Evolutionary conservation across 345 rosid species (phyloP).

Genomic region (Xanthoceras sorbifolium): DNA sequence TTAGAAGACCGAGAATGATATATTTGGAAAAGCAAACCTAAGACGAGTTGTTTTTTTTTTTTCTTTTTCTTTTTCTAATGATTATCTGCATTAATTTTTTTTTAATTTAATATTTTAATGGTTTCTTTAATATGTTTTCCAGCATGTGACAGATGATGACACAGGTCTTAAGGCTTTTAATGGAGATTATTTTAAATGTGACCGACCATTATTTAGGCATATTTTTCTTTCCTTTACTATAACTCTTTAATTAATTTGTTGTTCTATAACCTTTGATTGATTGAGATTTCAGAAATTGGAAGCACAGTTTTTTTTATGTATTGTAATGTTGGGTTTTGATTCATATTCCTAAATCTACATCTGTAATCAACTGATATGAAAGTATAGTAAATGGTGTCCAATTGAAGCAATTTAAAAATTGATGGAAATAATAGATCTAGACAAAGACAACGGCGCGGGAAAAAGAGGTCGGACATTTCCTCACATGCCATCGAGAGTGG

Average conservation of each 20-base stretch:
- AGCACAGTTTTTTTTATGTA: background rate
- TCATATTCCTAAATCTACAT: too few species aligned
- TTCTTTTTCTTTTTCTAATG: background rate
- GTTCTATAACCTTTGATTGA: background rate
- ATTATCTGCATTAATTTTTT: background rate
- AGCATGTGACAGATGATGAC: slow-evolving; percentile 28
- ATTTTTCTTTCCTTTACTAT: background rate
- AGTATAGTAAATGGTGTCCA: too few species aligned
- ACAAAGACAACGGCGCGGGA: too few species aligned
- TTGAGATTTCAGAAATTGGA: background rate
- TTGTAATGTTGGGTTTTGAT: too few species aligned
- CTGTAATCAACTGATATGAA: too few species aligned
- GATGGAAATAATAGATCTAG: too few species aligned
- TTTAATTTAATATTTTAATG: background rate
- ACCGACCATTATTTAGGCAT: slow-evolving; percentile 16
- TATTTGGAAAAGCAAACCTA: background rate
- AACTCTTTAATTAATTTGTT: background rate
- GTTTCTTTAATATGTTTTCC: background rate
- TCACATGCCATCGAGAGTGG: too few species aligned
- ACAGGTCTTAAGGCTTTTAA: background rate
- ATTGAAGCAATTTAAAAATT: too few species aligned
- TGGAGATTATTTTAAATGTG: background rate
- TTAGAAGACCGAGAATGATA: background rate
- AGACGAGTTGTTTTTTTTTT: background rate
- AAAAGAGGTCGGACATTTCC: too few species aligned